Evolutionary conservation across 1,284 basidiomycete genomes (phyloP), one percentile per base, ranked within the genome.

Genomic region (Stygiomarasmius scandens): DNA sequence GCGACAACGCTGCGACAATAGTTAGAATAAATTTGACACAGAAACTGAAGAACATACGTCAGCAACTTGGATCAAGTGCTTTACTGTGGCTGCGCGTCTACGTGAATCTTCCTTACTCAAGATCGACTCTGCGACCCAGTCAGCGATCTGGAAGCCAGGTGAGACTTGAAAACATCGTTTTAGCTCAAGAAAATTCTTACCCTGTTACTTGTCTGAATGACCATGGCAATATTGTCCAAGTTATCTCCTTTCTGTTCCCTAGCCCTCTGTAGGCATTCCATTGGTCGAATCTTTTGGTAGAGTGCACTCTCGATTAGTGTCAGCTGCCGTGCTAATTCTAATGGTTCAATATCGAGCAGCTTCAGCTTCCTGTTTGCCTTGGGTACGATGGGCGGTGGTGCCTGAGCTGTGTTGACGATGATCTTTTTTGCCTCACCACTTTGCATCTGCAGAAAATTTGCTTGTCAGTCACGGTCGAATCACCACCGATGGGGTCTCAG

Each of bases 71-170:
- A 99, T 96, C 66, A 98, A 92, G 61, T 97, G 93, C 71, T 96
- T 98, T 58, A 99, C 83, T 49, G 91, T 74, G 22, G 77, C 75
- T 3, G 93, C 92, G 19, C 96, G 86, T 71, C 88, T 90, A 69
- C 90, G 89, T 9, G 92, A 87, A 68, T 98, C 96, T 61, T 93
- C 90, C 64, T 93, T 89, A 55, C 79, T 82, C 25, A 99, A 79
- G 27, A 99, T 89, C 8, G 87, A 85, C 65, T 97, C 94, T 2
- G 93, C 91, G 1, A 99, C 96, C 95, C 97, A 99, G 61, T 94
- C 89, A 1, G 95, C 90, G 67, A 93, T 90, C 91, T 92, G 60
- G 50, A 48, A 56, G 53, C 20, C 52, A 44, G 45, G 12, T 16
- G 54, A 43, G 12, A 34, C 47, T 27, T 23, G 23, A 63, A 27